These are phyloP conservation scores for Saccharomycopsis hybrid DNA, from an alignment of 1,139 yeast genomes.

Conservation along the genomic window DNA sequence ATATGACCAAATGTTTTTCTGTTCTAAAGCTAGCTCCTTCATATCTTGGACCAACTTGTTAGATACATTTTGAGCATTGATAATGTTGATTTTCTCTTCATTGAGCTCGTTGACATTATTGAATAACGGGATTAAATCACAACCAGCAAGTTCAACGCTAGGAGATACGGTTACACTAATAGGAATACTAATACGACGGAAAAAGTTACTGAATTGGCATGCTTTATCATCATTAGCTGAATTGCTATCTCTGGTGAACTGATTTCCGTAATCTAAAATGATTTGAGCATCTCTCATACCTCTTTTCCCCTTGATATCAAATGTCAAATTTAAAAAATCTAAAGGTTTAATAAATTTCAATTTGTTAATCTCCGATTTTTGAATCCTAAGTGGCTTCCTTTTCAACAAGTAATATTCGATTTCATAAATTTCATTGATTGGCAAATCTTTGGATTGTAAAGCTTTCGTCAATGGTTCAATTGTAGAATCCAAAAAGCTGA, in stretches of 20 bases:
- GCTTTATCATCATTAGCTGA: constrained; percentile 24
- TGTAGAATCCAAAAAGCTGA: constrained; percentile 70
- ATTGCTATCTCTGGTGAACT: constrained; percentile 12
- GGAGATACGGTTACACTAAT: constrained; percentile 62
- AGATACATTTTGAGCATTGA: constrained; percentile 23
- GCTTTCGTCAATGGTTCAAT: constrained; percentile 53
- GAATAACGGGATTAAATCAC: constrained; percentile 56
- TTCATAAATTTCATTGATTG: constrained; percentile 64
- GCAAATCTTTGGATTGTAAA: constrained; percentile 37
- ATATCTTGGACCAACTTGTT: constrained; percentile 23
- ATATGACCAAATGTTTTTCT: constrained; percentile 29
- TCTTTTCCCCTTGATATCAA: constrained; percentile 65
- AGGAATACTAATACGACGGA: constrained; percentile 57
- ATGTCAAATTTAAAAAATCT: constrained; percentile 35
- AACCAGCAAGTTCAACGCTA: constrained; percentile 66
- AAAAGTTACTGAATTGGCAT: constrained; percentile 29
- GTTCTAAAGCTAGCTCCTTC: constrained; percentile 13
- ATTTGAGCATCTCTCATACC: constrained; percentile 65
- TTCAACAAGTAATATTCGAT: constrained; percentile 61
- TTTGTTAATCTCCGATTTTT: constrained; percentile 33
- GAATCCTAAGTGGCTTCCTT: constrained; percentile 48
- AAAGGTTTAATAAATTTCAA: constrained; percentile 31
- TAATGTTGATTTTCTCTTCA: constrained; percentile 24
- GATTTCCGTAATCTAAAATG: constrained; percentile 60
- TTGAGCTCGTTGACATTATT: constrained; percentile 24